phyloP scores from a whole-genome alignment of 441 rosid species.

The Populus hybrid region DNA sequence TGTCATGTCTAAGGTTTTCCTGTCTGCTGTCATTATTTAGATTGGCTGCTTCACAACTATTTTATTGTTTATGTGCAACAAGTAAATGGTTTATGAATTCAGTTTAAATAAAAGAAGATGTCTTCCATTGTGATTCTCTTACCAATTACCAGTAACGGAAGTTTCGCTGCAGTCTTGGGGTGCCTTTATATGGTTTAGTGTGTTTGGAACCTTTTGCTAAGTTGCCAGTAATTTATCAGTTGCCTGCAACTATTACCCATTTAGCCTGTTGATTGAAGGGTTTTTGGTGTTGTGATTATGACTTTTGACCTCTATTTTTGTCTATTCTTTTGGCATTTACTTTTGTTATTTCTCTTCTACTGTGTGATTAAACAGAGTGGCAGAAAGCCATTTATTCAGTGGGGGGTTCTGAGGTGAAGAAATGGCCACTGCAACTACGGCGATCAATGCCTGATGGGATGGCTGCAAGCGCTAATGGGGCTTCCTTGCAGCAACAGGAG shows the following conservation, averaged over 20 bases:
- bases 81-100: background rate
- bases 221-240: background rate
- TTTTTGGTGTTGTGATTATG: background rate
- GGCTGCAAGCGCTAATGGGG: conserved; percentile 62
- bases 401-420: conserved; percentile 91
- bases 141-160: background rate
- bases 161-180: background rate
- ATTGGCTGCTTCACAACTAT: background rate
- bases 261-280: background rate
- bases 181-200: conserved; percentile 3
- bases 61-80: background rate
- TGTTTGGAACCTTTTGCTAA: background rate
- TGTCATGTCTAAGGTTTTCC: conserved; percentile 1
- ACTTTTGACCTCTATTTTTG: background rate
- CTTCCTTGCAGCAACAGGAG: conserved; percentile 90
- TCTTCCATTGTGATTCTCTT: conserved; percentile 1
- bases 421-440: conserved; percentile 95
- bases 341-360: background rate
- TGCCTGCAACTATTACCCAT: background rate
- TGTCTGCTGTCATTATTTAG: background rate
- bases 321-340: background rate
- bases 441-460: conserved; percentile 82
- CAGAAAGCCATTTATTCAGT: conserved; percentile 95
- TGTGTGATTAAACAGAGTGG: conserved; percentile 67
- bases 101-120: background rate